phyloP scores from a whole-genome alignment of 345 rosid genomes.

The Acer saccharum region DNA sequence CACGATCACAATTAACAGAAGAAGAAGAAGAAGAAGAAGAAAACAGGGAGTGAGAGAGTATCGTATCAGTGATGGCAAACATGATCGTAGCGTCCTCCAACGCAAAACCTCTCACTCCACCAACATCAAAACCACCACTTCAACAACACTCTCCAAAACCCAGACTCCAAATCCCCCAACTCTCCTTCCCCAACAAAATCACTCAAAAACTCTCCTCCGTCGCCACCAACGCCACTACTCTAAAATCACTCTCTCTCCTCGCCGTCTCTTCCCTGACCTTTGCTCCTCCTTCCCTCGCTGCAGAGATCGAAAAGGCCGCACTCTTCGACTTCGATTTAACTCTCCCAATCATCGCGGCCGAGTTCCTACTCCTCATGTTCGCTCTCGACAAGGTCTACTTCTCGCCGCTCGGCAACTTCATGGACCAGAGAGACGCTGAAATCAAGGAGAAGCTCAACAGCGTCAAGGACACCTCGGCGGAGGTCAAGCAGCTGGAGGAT shows the following conservation, averaged over 20 bases:
- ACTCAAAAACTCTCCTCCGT: slow-evolving; percentile 37
- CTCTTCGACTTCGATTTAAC: slow-evolving; percentile 96
- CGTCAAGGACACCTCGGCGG: slow-evolving; percentile 77
- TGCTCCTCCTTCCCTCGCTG: slow-evolving; percentile 83
- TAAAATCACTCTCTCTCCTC: slow-evolving; percentile 63
- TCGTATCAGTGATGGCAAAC: slow-evolving; percentile 58
- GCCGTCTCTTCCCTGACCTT: slow-evolving; percentile 48
- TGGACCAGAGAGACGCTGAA: slow-evolving; percentile 76
- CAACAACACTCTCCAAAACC: slow-evolving; percentile 37
- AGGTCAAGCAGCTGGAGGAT: slow-evolving; percentile 87
- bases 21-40: not conserved
- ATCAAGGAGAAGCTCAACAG: slow-evolving; percentile 79
- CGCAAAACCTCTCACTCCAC: slow-evolving; percentile 38
- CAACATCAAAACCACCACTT: slow-evolving; percentile 12
- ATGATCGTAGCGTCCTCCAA: slow-evolving; percentile 75
- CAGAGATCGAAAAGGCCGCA: slow-evolving; percentile 76
- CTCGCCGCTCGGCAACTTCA: slow-evolving; percentile 85
- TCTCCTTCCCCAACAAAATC: slow-evolving; percentile 37
- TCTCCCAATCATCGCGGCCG: slow-evolving; percentile 79
- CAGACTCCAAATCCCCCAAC: slow-evolving; percentile 40
- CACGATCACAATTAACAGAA: not conserved
- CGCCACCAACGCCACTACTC: slow-evolving; percentile 39
- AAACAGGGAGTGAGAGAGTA: not conserved
- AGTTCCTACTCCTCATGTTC: slow-evolving; percentile 83
- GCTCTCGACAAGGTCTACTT: slow-evolving; percentile 82